Evolutionary conservation across 2,329 filamentous ascomycete genomes (phyloP), one percentile per base, ranked within the genome.

Genomic region (Juglanconis juglandina): DNA sequence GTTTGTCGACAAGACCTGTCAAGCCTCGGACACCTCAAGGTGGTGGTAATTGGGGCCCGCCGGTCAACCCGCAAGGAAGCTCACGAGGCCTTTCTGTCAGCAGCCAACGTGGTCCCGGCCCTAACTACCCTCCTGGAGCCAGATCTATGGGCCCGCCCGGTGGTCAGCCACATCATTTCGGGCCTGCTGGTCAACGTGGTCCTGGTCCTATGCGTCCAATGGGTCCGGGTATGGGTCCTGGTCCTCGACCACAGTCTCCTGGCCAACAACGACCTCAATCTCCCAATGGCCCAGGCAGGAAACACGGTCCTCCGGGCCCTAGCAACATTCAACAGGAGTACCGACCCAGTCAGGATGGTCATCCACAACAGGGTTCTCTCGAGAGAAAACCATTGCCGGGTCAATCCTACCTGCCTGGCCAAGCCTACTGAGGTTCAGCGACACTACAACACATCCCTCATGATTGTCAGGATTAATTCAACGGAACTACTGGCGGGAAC

Each of bases 1-100:
- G 95, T 77, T 82, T 99, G 53, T 98, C 95, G 13, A 90, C 92
- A 60, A 88, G 92, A 53, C 92, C 94, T 17, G 90, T 98, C 64
- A 97, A 96, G 80, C 91, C 93, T 51, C 89, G 92, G 50, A 79
- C 84, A 46, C 79, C 78, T 24, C 78, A 75, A 42, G 48, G 42
- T 57, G 77, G 78, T 37, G 79, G 78, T 55, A 81, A 81, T 56
- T 78, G 79, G 63, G 83, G 83, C 42, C 84, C 80, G 62, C 82
- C 84, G 3, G 74, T 86, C 55, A 85, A 81, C 64, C 75, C 78
- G 14, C 71, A 66, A 63, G 69, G 68, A 6, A 70, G 72, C 17
- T 72, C 72, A 13, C 72, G 70, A 61, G 69, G 66, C 41, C 69
- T 70, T 53, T 68, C 71, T 35, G 69, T 70, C 58, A 72, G 74